These are phyloP conservation scores for Candolleomyces eurysporus DNA, from an alignment of 768 basidiomycete species.

Conservation along the genomic window DNA sequence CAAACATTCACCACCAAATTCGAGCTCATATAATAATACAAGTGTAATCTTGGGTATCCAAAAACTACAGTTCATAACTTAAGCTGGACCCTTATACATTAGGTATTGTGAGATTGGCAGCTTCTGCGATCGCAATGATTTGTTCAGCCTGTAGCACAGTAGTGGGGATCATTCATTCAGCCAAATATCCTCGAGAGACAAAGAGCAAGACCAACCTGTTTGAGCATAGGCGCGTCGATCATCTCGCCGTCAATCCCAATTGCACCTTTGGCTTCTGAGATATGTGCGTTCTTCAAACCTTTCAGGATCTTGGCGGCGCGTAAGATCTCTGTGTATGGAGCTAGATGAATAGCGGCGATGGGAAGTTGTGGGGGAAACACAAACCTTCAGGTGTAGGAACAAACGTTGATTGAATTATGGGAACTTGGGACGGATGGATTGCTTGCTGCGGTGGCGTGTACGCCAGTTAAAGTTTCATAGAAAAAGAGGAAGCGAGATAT, in stretches of 20 bases:
- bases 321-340: conserved; percentile 57
- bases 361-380: background rate
- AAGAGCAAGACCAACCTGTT: conserved; percentile 51
- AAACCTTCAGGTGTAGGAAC: conserved; percentile 70
- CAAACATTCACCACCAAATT: no score
- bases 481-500: background rate
- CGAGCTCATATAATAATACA: no score
- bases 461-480: background rate
- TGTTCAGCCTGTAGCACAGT: conserved; percentile 37
- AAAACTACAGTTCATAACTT: no score
- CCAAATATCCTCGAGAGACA: background rate
- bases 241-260: conserved; percentile 79
- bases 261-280: conserved; percentile 52
- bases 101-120: conserved; percentile 56
- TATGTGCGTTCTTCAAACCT: conserved; percentile 59
- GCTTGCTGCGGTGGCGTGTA: conserved; percentile 64
- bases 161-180: background rate
- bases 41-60: no score
- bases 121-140: conserved; percentile 48
- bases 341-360: background rate
- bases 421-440: conserved; percentile 86
- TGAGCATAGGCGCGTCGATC: conserved; percentile 92
- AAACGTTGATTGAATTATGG: conserved; percentile 73
- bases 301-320: conserved; percentile 74
- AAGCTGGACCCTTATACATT: conserved; percentile 16